Conservation (phyloP, 345 rosid species). For the Brassica incana region DNA sequence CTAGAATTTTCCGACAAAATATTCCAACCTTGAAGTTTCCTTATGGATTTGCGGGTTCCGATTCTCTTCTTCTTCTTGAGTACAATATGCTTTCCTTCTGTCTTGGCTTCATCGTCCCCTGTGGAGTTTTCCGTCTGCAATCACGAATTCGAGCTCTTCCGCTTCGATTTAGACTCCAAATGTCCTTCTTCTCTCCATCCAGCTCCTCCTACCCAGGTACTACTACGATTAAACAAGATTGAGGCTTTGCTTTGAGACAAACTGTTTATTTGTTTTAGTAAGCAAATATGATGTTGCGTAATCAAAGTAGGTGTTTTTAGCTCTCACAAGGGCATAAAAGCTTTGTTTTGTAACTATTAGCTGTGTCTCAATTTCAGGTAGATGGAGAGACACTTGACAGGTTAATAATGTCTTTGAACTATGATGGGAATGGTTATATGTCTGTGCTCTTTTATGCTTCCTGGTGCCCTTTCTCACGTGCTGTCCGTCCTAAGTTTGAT, state of each 20-base stretch:
- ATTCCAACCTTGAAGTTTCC: too few species aligned
- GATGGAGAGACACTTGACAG: slow-evolving; percentile 66
- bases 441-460: slow-evolving; percentile 81
- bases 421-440: slow-evolving; percentile 42
- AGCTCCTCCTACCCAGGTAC: slow-evolving; percentile 58
- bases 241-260: neutral
- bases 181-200: slow-evolving; percentile 68
- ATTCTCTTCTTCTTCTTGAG: slow-evolving; percentile 33
- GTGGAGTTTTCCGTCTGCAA: slow-evolving; percentile 47
- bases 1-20: neutral
- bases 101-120: slow-evolving; percentile 29
- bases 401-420: slow-evolving; percentile 43
- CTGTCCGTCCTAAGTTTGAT: slow-evolving; percentile 50
- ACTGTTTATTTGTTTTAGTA: too few species aligned
- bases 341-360: neutral
- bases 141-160: slow-evolving; percentile 44
- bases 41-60: slow-evolving; percentile 31
- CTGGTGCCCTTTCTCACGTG: slow-evolving; percentile 75
- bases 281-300: too few species aligned
- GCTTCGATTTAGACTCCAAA: slow-evolving; percentile 47
- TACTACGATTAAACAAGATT: neutral
- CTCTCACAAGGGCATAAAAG: neutral
- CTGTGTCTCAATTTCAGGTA: slow-evolving; percentile 42
- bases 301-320: too few species aligned
- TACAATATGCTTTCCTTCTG: slow-evolving; percentile 23